A percentile compares a stretch with the other conserved stretches of the same genome.
Conservation (phyloP, 2,329 filamentous ascomycete genomes). For the Trichoderma cornu-damae region DNA sequence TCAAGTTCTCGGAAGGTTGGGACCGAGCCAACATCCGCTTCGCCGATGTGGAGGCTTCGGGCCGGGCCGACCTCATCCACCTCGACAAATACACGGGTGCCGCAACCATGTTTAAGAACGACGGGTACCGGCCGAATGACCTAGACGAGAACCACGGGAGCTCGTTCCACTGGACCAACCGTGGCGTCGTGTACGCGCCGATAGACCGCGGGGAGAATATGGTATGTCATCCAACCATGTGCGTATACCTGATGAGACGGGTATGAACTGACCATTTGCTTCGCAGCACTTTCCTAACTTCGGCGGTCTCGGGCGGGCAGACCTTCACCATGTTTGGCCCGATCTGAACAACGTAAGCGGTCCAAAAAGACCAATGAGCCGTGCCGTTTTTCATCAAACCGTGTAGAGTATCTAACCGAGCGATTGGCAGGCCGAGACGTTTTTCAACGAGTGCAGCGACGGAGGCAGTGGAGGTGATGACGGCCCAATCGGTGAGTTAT, state of each 20-base stretch:
- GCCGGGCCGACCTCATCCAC: slow-evolving; percentile 1
- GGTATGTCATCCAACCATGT: background rate
- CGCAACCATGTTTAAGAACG: background rate
- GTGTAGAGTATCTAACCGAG: background rate
- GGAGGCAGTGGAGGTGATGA: background rate
- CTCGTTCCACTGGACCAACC: background rate
- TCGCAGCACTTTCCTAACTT: background rate
- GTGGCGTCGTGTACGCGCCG: background rate
- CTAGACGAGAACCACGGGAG: background rate
- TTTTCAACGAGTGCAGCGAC: background rate
- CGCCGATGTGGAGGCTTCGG: slow-evolving; percentile 1
- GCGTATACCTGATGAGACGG: background rate
- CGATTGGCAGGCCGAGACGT: background rate
- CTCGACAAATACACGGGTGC: background rate
- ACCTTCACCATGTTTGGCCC: background rate
- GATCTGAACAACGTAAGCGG: background rate
- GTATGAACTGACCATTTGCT: background rate
- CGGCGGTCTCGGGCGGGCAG: background rate
- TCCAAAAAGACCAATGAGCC: background rate
- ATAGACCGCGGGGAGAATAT: slow-evolving; percentile 3
- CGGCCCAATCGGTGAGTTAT: background rate
- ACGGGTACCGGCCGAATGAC: background rate
- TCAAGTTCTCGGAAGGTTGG: background rate
- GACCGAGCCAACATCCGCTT: background rate
- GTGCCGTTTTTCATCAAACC: background rate